Evolutionary conservation across 768 basidiomycete genomes (phyloP).

Genomic region (Cystobasidium tubakii): DNA sequence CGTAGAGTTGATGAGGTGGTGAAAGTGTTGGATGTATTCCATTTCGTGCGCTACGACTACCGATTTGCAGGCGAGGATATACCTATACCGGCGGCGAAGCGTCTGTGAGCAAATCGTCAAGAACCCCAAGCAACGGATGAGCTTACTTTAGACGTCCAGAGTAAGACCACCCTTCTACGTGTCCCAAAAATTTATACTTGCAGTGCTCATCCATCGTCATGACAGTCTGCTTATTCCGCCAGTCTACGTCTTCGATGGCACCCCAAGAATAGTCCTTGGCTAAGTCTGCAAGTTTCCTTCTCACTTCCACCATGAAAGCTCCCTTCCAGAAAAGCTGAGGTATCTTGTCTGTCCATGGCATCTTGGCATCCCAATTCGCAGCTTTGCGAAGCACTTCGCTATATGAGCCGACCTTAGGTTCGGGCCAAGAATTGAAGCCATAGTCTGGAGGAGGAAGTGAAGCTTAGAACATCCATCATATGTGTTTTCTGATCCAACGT

Average conservation of each 20-base stretch:
- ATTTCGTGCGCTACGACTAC: constrained; percentile 41
- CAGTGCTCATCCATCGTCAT: constrained; percentile 46
- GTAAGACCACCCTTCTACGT: constrained; percentile 47
- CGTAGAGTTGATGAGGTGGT: constrained; percentile 42
- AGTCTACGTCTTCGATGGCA: constrained; percentile 45
- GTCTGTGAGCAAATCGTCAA: neutral
- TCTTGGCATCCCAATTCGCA: constrained; percentile 17
- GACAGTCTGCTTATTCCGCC: constrained; percentile 44
- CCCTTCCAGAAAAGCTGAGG: constrained; percentile 32
- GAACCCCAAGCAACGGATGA: neutral
- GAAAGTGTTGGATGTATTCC: constrained; percentile 45
- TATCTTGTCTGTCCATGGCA: constrained; percentile 32
- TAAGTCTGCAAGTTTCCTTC: constrained; percentile 36
- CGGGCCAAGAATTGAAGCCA: constrained; percentile 31
- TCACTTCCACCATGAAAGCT: constrained; percentile 1
- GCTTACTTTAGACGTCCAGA: constrained; percentile 47
- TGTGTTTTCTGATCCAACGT: too few relatives aligned
- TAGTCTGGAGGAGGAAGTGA: neutral
- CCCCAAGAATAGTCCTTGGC: constrained; percentile 44
- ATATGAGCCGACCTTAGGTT: constrained; percentile 28
- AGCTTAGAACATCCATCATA: neutral
- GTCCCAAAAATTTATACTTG: constrained; percentile 46
- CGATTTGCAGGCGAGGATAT: constrained; percentile 35
- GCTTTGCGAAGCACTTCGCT: constrained; percentile 33
- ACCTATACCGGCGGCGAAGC: neutral